Conservation (phyloP, 1,139 yeast species). For the Geotrichum carabidarum region DNA sequence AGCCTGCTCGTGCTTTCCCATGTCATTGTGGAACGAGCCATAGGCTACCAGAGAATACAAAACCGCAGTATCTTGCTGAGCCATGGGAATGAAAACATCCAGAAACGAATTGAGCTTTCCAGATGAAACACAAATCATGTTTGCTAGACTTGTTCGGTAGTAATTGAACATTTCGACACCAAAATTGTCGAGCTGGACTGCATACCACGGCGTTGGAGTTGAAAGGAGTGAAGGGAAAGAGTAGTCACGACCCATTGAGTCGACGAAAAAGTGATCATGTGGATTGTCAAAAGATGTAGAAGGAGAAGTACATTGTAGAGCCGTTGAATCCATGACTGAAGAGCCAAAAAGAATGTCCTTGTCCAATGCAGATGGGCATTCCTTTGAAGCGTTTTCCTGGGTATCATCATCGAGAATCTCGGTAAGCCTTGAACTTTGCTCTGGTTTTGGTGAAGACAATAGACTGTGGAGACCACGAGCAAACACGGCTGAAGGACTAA, state of each 20-base stretch:
- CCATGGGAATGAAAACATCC: slow-evolving; percentile 73
- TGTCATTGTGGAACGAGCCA: slow-evolving; percentile 64
- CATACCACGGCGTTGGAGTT: slow-evolving; percentile 21
- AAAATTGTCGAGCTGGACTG: slow-evolving; percentile 39
- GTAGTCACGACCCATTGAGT: not conserved
- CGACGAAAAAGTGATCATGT: not conserved
- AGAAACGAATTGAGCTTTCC: slow-evolving; percentile 59
- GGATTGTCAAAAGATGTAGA: not conserved
- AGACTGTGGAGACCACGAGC: not conserved
- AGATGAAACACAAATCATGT: slow-evolving; percentile 53
- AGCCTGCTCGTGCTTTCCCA: slow-evolving; percentile 39
- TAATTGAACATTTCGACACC: slow-evolving; percentile 57
- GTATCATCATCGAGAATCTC: not conserved
- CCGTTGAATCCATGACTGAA: not conserved
- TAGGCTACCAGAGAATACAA: slow-evolving; percentile 68
- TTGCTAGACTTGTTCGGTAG: slow-evolving; percentile 56
- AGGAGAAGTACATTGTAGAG: not conserved
- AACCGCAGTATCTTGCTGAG: slow-evolving; percentile 62
- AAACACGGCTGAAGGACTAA: not conserved
- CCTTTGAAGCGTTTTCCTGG: not conserved
- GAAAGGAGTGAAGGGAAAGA: not conserved
- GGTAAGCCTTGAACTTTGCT: not conserved
- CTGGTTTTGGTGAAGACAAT: not conserved
- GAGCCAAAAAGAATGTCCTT: not conserved
- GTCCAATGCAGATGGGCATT: not conserved